phyloP scores from a whole-genome alignment of 495 filamentous ascomycete species.

The Evansstolkia leycettana region DNA sequence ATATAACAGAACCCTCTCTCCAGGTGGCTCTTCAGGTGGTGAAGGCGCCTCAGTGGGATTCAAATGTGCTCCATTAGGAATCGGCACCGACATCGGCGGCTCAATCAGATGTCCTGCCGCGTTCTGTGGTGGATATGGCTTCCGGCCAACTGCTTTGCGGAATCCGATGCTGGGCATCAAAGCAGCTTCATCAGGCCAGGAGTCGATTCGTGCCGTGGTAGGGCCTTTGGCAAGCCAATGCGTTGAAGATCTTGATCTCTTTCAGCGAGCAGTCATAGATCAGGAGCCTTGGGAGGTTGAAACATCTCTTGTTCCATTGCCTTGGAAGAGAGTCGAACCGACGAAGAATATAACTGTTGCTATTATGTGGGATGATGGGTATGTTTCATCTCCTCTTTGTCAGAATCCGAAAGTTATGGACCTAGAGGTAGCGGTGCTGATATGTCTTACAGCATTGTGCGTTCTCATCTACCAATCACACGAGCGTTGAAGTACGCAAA shows the following conservation, averaged over 20 bases:
- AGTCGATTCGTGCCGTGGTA: conserved; percentile 46
- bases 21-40: conserved; percentile 55
- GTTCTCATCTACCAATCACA: conserved; percentile 57
- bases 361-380: conserved; percentile 58
- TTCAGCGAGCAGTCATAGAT: conserved; percentile 46
- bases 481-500: conserved; percentile 45
- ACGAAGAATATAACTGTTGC: conserved; percentile 46
- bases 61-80: conserved; percentile 47
- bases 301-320: conserved; percentile 43
- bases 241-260: conserved; percentile 51
- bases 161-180: conserved; percentile 32
- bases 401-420: neutral
- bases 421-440: conserved; percentile 1
- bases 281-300: conserved; percentile 51
- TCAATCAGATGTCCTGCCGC: conserved; percentile 48
- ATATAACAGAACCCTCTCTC: conserved; percentile 38
- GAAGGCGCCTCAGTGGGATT: conserved; percentile 55
- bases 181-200: conserved; percentile 40
- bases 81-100: conserved; percentile 57
- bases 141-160: conserved; percentile 44
- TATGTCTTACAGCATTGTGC: no score
- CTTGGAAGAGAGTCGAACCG: conserved; percentile 38
- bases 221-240: conserved; percentile 49
- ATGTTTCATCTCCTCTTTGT: conserved; percentile 23
- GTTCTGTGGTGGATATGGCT: conserved; percentile 44